A percentile compares a stretch with the other conserved stretches of the same genome.
Evolutionary conservation across 345 rosid species (phyloP).

Genomic region (Aegle marmelos): DNA sequence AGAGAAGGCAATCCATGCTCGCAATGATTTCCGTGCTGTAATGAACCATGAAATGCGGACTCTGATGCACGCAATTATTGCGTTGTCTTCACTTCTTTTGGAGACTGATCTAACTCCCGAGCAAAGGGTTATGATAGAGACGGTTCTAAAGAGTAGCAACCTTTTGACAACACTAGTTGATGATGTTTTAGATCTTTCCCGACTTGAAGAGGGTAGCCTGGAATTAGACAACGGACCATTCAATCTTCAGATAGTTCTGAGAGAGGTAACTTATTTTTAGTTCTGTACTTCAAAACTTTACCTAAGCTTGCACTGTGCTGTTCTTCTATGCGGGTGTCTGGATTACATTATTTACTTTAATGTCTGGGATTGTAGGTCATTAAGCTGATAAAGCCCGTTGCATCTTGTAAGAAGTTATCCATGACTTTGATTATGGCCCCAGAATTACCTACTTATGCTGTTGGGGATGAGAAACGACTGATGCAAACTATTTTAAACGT

Average conservation of each 20-base stretch:
- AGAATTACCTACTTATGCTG: slow-evolving; percentile 69
- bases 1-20: slow-evolving; percentile 86
- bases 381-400: slow-evolving; percentile 71
- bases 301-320: background rate
- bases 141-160: slow-evolving; percentile 85
- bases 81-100: slow-evolving; percentile 81
- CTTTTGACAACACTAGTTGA: slow-evolving; percentile 79
- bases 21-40: slow-evolving; percentile 90
- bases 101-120: slow-evolving; percentile 81
- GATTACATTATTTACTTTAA: slow-evolving; percentile 3
- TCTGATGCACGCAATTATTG: slow-evolving; percentile 85
- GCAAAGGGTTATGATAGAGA: slow-evolving; percentile 86
- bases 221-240: slow-evolving; percentile 57
- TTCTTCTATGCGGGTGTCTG: background rate
- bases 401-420: slow-evolving; percentile 72
- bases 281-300: background rate
- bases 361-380: slow-evolving; percentile 47
- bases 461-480: slow-evolving; percentile 90
- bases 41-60: slow-evolving; percentile 99
- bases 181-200: slow-evolving; percentile 89
- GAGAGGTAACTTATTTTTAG: slow-evolving; percentile 55
- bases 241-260: slow-evolving; percentile 61
- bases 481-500: slow-evolving; percentile 78
- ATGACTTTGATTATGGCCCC: slow-evolving; percentile 59
- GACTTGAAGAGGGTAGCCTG: slow-evolving; percentile 91